Evolutionary conservation across 2,329 filamentous ascomycete genomes (phyloP), one percentile per base, ranked within the genome.

Genomic region (Fusarium sp.): DNA sequence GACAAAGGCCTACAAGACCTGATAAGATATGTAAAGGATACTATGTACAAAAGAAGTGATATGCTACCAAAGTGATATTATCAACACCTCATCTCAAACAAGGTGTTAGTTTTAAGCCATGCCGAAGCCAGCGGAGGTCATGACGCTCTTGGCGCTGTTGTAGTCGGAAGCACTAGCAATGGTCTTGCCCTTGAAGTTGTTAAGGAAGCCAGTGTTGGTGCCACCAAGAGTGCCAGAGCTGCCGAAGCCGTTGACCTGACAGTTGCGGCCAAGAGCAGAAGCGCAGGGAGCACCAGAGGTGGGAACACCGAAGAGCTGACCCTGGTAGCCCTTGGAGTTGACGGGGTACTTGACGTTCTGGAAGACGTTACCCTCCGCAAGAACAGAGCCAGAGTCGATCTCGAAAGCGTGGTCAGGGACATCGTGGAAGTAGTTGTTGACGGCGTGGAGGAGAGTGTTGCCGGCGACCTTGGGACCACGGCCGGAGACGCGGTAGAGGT

Each of bases 361-460:
- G 82, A 89, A 90, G 50, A 87, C 79, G 73, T 88, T 89, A 40
- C 88, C 88, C 79, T 90, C 88, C 5, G 85, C 85, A 26, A 90
- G 80, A 45, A 88, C 83, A 54, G 73, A 80, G 44, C 83, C 83
- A 9, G 76, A 50, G 56, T 81, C 82, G 50, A 84, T 78, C 78
- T 89, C 88, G 76, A 90, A 89, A n/a, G 87, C 85, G 79, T 90
- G 88, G 52, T 85, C 85, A 23, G 79, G 77, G 78, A 85, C 86
- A 75, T 85, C 82, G 76, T 87, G 83, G 81, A 83, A 89, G 84
- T 87, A 89, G 83, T 90, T 90, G 85, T 89, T 90, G 77, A 89
- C 86, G 44, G 85, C 86, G 79, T 90, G 88, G 57, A 90, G 78
- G 20, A 83, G 80, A 46, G 89, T 83, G 59, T 88, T 88, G 77